phyloP scores from a whole-genome alignment of 2,329 filamentous ascomycete species.

The Pseudogymnoascus sp. region DNA sequence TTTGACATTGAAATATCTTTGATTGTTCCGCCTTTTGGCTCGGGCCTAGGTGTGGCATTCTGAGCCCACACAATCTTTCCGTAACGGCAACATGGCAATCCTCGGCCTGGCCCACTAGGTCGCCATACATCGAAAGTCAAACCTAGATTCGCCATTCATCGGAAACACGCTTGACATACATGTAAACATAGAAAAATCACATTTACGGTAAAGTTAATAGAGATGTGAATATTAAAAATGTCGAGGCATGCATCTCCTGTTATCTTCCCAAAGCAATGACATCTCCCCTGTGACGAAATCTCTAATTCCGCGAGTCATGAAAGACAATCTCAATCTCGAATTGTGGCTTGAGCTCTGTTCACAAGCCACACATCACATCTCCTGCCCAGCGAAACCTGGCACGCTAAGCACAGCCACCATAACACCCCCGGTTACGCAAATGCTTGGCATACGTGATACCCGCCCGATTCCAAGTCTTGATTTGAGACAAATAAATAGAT shows the following conservation, averaged over 20 bases:
- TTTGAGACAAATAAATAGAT: background rate
- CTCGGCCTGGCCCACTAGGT: background rate
- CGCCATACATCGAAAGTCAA: background rate
- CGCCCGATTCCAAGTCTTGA: background rate
- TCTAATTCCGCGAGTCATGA: background rate
- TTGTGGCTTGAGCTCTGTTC: background rate
- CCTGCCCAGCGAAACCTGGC: background rate
- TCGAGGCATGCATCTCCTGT: background rate
- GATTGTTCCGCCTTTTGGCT: background rate
- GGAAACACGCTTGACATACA: background rate
- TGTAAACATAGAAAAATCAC: background rate
- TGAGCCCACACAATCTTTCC: background rate
- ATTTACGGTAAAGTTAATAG: background rate
- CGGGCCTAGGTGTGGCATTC: background rate
- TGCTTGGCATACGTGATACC: conserved; percentile 1
- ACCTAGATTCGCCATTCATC: background rate
- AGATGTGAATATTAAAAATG: background rate
- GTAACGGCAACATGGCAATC: background rate
- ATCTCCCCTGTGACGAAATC: background rate
- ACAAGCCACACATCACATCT: background rate
- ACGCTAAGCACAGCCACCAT: background rate
- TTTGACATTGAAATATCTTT: background rate
- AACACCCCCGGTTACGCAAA: background rate
- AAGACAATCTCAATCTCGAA: background rate
- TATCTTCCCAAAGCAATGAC: background rate